Conservation (phyloP, 129 eudicot species). For the Gnaphalium uliginosum region DNA sequence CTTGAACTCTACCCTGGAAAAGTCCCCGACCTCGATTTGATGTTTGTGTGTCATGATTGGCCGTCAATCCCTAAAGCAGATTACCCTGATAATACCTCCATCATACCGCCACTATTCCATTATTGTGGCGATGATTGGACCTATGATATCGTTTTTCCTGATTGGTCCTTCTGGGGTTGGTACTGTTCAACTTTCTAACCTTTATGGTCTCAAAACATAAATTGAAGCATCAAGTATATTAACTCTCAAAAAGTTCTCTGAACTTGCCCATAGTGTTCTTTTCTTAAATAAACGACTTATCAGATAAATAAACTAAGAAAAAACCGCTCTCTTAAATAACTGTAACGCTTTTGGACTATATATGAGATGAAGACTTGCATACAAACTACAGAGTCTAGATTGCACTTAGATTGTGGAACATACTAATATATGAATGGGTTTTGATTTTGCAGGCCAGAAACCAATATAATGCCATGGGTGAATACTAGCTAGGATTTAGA, state of each 20-base stretch:
- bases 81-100: constrained; percentile 20
- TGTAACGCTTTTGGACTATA: no score
- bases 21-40: constrained; percentile 71
- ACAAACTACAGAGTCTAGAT: no score
- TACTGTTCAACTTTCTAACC: constrained; percentile 26
- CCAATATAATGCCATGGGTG: constrained; percentile 75
- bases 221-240: neutral
- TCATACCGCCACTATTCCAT: constrained; percentile 71
- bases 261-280: no score
- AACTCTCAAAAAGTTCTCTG: no score
- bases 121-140: constrained; percentile 70
- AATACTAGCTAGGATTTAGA: constrained; percentile 46
- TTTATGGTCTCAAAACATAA: no score
- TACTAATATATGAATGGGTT: no score
- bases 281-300: no score
- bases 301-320: no score
- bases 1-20: constrained; percentile 69
- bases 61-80: constrained; percentile 43
- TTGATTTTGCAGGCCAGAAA: constrained; percentile 61
- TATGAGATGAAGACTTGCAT: no score
- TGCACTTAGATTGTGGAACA: no score
- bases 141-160: constrained; percentile 82
- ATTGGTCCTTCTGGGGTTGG: constrained; percentile 99
- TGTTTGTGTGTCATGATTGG: constrained; percentile 70
- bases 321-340: no score